Conservation (phyloP, 108 stramenopile species). For the Fragilariopsis cylindrus region DNA sequence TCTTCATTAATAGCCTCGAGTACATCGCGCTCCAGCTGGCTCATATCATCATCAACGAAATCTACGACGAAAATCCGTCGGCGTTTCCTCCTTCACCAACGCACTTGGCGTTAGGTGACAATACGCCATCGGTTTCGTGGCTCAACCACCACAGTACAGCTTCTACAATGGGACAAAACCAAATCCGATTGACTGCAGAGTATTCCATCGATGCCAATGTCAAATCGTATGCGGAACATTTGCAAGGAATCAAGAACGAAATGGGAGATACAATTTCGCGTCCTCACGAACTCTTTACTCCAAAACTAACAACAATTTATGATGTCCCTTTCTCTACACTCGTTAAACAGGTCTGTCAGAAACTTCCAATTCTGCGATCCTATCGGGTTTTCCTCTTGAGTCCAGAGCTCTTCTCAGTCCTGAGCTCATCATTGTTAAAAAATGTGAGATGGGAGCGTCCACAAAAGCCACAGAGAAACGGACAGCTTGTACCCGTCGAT, state of each 20-base stretch:
- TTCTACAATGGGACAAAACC: neutral
- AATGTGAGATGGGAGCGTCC: neutral
- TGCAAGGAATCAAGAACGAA: neutral
- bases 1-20: neutral
- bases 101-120: neutral
- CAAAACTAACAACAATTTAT: neutral
- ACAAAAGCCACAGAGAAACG: neutral
- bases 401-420: constrained; percentile 12
- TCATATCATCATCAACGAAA: too few species aligned
- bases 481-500: constrained; percentile 12
- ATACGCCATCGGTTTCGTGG: neutral
- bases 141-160: neutral
- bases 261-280: constrained; percentile 11
- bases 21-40: neutral
- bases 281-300: neutral
- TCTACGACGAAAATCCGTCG: too few species aligned
- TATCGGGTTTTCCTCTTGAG: constrained; percentile 2
- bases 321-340: neutral
- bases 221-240: neutral
- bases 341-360: constrained; percentile 14
- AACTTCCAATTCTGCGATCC: neutral
- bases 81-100: too few species aligned
- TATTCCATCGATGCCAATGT: neutral
- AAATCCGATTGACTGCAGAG: neutral
- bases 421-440: neutral